Percentiles rank a stretch among this genome's conserved stretches.
Evolutionary conservation across 1,284 basidiomycete species (phyloP).

Genomic region (Sanguinoderma infundibulare): DNA sequence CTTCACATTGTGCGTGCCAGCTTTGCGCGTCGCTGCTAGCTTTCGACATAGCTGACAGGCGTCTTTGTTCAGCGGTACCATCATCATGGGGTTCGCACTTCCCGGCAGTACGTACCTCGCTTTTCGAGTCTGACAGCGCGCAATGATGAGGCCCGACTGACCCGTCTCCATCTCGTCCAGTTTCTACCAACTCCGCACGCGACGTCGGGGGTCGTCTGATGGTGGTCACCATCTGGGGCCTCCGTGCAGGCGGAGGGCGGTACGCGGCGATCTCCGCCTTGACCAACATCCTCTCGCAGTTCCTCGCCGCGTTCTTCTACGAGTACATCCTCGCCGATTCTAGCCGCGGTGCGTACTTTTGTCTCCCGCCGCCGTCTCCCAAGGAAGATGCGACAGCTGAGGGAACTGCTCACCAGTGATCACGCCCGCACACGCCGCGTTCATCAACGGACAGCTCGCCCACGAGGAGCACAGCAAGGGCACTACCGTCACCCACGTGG

Average conservation of each 20-base stretch:
- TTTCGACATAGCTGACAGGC: background rate
- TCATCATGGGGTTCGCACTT: constrained; percentile 64
- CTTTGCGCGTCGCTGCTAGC: background rate
- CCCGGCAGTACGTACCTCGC: constrained; percentile 46
- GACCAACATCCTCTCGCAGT: constrained; percentile 65
- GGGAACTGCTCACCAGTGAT: constrained; percentile 22
- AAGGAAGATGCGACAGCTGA: background rate
- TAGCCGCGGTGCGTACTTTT: constrained; percentile 43
- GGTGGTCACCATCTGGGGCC: constrained; percentile 63
- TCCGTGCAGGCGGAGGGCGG: constrained; percentile 51
- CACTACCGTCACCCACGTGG: background rate
- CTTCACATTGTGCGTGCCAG: constrained; percentile 54
- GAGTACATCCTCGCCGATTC: constrained; percentile 60
- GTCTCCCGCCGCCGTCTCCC: background rate
- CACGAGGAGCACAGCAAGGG: constrained; percentile 32
- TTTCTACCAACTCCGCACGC: constrained; percentile 67
- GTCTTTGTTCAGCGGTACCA: constrained; percentile 43
- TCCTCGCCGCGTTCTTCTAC: constrained; percentile 55
- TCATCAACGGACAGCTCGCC: constrained; percentile 29
- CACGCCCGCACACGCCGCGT: constrained; percentile 28
- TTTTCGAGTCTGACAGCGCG: background rate
- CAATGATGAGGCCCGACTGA: background rate
- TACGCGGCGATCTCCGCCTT: constrained; percentile 70
- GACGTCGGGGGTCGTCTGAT: constrained; percentile 68
- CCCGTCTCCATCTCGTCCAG: constrained; percentile 33